A percentile compares a stretch with the other conserved stretches of the same genome.
phyloP scores from a whole-genome alignment of 768 basidiomycete genomes.

The Suillus plorans region DNA sequence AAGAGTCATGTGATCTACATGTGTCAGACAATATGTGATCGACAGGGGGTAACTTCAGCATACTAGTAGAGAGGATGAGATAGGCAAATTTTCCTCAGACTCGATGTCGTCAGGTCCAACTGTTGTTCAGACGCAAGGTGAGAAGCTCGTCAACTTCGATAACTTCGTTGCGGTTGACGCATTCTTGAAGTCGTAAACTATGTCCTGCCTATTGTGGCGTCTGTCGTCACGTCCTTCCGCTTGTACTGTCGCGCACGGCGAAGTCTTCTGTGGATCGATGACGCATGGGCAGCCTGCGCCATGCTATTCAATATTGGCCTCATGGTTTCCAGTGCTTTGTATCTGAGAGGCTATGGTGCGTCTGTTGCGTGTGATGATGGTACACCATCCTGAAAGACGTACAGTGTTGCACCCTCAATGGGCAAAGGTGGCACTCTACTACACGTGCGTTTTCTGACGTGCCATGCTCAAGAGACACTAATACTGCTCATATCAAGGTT shows the following conservation, averaged over 20 bases:
- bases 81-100: background rate
- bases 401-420: background rate
- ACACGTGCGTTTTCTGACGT: background rate
- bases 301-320: background rate
- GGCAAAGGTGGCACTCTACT: background rate
- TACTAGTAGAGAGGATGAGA: background rate
- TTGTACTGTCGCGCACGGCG: background rate
- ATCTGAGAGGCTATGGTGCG: background rate
- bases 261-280: background rate
- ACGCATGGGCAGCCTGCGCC: background rate
- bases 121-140: background rate
- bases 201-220: background rate
- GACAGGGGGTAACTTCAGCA: too few species aligned
- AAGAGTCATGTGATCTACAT: background rate
- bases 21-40: background rate
- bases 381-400: background rate
- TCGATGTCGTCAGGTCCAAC: background rate
- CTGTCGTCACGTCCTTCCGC: background rate
- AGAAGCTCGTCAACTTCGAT: background rate
- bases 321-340: background rate
- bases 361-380: background rate
- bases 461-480: background rate
- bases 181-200: background rate
- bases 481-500: background rate
- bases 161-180: background rate